Evolutionary conservation across 805 yeast species (phyloP), one percentile per base, ranked within the genome.

Genomic region (Saccharomycopsis capsularis): DNA sequence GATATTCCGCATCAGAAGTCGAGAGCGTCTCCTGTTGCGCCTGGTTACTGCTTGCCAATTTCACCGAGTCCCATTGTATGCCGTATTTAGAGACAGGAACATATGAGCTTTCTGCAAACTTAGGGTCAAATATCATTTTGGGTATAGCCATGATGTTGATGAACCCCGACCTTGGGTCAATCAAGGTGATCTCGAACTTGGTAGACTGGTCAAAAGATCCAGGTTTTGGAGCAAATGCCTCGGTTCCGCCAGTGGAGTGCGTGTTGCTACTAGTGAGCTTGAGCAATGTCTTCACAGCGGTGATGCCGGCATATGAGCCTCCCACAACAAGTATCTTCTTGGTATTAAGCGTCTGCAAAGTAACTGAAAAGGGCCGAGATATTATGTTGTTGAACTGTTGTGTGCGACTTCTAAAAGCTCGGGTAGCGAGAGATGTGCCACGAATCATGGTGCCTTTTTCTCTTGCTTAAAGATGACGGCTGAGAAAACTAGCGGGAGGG

Each of bases 101-200:
- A 41, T 60, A 69, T n/a, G 65, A 59, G 3, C 56, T 54, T 22
- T 55, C 55, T 22, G 73, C 71, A 58, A 67, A 69, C 15, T 66
- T 62, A 0, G 58, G 56, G 50, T 67, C 68, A 39, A 68, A 58
- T 15, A 70, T 57, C 4, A 70, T 62, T 13, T 63, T 57, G 6
- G 74, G 73, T 9, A 68, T 59, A 1, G 71, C 73, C 51, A 68
- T 57, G 4, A 68, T 53, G 50, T 70, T 70, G 47, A 70, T 59
- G 47, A 70, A 66, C 9, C 75, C 75, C 1, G 67, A 63, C 44
- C 68, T 60, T 11, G 73, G 71, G 35, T 70, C 73, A 2, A 69
- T 55, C 22, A 70, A 39, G 1, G 60, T 58, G 22, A 67, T 57
- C n/a, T 67, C 63, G 3, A 62, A 47, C 15, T 48, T 25, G 18